phyloP scores from a whole-genome alignment of 1,139 yeast genomes.

The Hemisphaericaspora subhashii region DNA sequence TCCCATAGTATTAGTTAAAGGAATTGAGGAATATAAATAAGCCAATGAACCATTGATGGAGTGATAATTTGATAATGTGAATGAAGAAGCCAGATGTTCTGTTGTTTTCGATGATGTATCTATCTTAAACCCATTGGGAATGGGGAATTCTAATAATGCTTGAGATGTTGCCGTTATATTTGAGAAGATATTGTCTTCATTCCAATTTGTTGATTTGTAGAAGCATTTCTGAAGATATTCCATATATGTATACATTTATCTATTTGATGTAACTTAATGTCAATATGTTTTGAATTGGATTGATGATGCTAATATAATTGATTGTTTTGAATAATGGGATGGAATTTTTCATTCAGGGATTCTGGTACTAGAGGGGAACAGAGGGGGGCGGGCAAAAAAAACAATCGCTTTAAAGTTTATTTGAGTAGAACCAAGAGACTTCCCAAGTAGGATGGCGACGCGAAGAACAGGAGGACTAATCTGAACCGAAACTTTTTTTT shows the following conservation, averaged over 20 bases:
- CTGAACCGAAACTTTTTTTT: too few relatives aligned
- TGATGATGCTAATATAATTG: too few relatives aligned
- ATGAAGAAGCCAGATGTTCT: slow-evolving; percentile 69
- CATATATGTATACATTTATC: slow-evolving; percentile 77
- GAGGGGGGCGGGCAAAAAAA: too few relatives aligned
- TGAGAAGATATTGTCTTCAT: slow-evolving; percentile 72
- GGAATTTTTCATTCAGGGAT: too few relatives aligned
- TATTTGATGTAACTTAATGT: too few relatives aligned
- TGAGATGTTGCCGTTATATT: slow-evolving; percentile 69
- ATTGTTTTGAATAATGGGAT: too few relatives aligned
- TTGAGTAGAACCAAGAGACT: too few relatives aligned
- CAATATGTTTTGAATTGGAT: too few relatives aligned
- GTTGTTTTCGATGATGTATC: slow-evolving; percentile 75
- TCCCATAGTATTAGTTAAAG: slow-evolving; percentile 51
- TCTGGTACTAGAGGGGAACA: too few relatives aligned
- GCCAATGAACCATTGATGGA: slow-evolving; percentile 81
- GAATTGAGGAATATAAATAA: slow-evolving; percentile 70
- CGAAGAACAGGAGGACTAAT: too few relatives aligned
- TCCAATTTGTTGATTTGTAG: slow-evolving; percentile 71
- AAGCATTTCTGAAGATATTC: slow-evolving; percentile 77
- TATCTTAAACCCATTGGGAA: slow-evolving; percentile 69
- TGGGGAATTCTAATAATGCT: slow-evolving; percentile 68
- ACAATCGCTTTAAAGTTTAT: too few relatives aligned
- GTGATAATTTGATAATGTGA: slow-evolving; percentile 68
- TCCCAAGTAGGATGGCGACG: too few relatives aligned